Evolutionary conservation across 2,329 filamentous ascomycete species (phyloP).

Genomic region (Dactylella cylindrospora): DNA sequence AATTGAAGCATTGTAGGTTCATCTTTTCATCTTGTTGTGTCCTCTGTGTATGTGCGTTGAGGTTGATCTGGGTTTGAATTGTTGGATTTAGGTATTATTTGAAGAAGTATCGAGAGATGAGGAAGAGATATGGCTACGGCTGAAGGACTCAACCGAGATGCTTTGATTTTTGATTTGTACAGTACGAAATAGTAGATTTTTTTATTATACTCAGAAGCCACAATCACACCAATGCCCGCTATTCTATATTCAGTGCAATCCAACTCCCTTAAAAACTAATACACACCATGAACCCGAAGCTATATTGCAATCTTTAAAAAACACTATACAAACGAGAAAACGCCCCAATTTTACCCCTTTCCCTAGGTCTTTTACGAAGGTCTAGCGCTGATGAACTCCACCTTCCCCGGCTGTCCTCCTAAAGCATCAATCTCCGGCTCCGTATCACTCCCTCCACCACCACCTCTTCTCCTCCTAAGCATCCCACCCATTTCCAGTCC

Average conservation of each 20-base stretch:
- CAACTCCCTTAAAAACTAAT: too few relatives aligned
- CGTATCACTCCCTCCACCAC: neutral
- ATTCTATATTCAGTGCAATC: too few relatives aligned
- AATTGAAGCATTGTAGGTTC: slow-evolving; percentile 36
- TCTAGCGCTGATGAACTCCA: slow-evolving; percentile 35
- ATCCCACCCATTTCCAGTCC: slow-evolving; percentile 28
- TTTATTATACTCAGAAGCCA: too few relatives aligned
- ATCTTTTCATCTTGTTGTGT: neutral
- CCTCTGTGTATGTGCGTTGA: neutral
- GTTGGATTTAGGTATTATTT: slow-evolving; percentile 40
- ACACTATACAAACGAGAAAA: too few relatives aligned
- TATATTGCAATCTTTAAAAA: too few relatives aligned
- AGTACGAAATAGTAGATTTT: too few relatives aligned
- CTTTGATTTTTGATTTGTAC: too few relatives aligned
- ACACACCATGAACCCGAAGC: too few relatives aligned
- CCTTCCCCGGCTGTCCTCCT: slow-evolving; percentile 17
- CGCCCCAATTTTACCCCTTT: too few relatives aligned
- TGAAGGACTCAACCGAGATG: too few relatives aligned
- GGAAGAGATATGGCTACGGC: slow-evolving; percentile 22
- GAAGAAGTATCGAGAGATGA: slow-evolving; percentile 36
- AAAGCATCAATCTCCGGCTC: slow-evolving; percentile 8
- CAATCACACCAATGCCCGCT: too few relatives aligned
- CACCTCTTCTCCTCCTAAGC: neutral
- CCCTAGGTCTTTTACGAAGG: neutral
- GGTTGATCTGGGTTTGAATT: too few relatives aligned